Evolutionary conservation across 2,329 filamentous ascomycete genomes (phyloP).

Genomic region (Monilinia laxa): DNA sequence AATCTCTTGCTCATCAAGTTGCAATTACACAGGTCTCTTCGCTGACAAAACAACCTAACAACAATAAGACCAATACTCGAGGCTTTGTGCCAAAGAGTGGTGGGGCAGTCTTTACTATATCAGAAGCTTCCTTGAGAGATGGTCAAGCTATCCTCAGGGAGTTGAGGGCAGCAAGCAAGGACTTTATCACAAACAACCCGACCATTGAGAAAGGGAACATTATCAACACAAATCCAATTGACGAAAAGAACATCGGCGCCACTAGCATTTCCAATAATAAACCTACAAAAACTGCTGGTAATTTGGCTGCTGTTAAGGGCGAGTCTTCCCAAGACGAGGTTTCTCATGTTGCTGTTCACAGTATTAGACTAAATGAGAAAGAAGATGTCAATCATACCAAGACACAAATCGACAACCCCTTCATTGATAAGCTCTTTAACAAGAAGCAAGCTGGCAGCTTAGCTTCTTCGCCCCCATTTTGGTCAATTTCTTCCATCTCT

Average conservation of each 20-base stretch:
- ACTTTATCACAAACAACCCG: neutral
- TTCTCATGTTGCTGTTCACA: constrained; percentile 14
- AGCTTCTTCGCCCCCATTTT: constrained; percentile 13
- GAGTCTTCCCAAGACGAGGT: neutral
- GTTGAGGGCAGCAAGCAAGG: constrained; percentile 5
- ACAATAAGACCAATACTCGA: neutral
- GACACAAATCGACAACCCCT: neutral
- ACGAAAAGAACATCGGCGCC: neutral
- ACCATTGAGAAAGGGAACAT: neutral
- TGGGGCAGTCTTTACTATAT: neutral
- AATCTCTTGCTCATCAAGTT: neutral
- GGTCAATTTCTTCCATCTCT: constrained; percentile 19
- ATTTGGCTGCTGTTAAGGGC: neutral
- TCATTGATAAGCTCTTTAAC: neutral
- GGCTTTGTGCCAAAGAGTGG: neutral
- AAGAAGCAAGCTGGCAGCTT: constrained; percentile 12
- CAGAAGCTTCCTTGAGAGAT: neutral
- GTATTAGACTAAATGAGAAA: neutral
- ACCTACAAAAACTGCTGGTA: neutral
- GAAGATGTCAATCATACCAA: neutral
- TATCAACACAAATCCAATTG: neutral
- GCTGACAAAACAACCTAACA: neutral
- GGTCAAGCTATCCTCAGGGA: neutral
- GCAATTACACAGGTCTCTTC: too few species aligned
- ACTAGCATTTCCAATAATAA: neutral